phyloP scores from a whole-genome alignment of 2,329 filamentous ascomycete genomes.

The Hysterium pulicare region DNA sequence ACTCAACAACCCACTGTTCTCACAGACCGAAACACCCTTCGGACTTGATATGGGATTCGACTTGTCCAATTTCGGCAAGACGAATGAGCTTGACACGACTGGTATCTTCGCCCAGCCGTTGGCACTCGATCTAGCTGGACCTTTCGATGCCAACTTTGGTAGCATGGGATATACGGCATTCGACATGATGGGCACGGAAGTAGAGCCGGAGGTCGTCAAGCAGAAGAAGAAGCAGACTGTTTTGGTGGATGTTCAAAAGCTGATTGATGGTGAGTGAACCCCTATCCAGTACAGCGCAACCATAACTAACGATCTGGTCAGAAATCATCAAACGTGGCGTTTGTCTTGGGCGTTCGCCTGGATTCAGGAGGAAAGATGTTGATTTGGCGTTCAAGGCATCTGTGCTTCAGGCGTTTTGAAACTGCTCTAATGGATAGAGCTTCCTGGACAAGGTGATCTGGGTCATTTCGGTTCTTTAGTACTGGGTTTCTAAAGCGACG shows the following conservation, averaged over 20 bases:
- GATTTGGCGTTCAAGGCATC: slow-evolving; percentile 39
- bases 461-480: neutral
- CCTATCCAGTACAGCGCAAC: neutral
- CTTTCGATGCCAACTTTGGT: slow-evolving; percentile 14
- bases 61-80: slow-evolving; percentile 11
- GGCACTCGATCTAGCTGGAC: slow-evolving; percentile 31
- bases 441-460: too few relatives aligned
- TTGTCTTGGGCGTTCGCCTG: slow-evolving; percentile 45
- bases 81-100: slow-evolving; percentile 14
- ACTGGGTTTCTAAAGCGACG: neutral
- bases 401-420: slow-evolving; percentile 24
- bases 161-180: slow-evolving; percentile 15
- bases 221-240: slow-evolving; percentile 34
- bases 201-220: slow-evolving; percentile 14
- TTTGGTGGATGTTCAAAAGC: slow-evolving; percentile 42
- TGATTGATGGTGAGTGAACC: slow-evolving; percentile 41
- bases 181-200: slow-evolving; percentile 15
- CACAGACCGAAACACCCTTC: slow-evolving; percentile 10
- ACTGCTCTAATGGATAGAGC: too few relatives aligned
- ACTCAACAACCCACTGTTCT: neutral
- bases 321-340: slow-evolving; percentile 36
- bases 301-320: slow-evolving; percentile 8
- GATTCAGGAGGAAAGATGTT: slow-evolving; percentile 42
- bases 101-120: slow-evolving; percentile 27
- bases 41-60: slow-evolving; percentile 22